Conservation (phyloP, 805 yeast species). For the Blastobotrys parvus region DNA sequence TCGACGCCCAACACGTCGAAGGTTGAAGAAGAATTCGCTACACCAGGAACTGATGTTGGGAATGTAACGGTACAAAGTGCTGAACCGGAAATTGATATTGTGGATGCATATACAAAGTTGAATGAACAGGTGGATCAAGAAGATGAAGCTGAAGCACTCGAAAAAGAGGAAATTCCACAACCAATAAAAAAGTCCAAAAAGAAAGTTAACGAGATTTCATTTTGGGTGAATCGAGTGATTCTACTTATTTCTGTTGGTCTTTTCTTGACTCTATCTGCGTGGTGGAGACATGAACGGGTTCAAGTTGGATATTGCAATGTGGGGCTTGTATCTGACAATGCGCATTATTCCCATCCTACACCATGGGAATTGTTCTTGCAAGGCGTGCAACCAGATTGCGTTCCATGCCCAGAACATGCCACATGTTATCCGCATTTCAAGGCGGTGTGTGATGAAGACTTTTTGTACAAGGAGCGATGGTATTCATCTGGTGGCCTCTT, state of each 20-base stretch:
- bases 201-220: not conserved
- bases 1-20: not conserved
- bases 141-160: not conserved
- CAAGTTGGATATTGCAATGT: constrained; percentile 69
- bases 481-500: constrained; percentile 46
- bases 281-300: constrained; percentile 59
- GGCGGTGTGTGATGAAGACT: constrained; percentile 66
- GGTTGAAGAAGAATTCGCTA: not conserved
- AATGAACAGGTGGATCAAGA: constrained; percentile 9
- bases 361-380: constrained; percentile 31
- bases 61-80: not conserved
- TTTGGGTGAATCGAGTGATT: not conserved
- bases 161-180: not conserved
- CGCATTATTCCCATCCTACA: constrained; percentile 13
- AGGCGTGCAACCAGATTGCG: constrained; percentile 51
- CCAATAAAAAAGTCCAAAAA: not conserved
- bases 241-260: constrained; percentile 8
- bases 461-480: constrained; percentile 43
- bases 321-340: constrained; percentile 15
- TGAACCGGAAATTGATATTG: not conserved
- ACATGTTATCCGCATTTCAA: constrained; percentile 55
- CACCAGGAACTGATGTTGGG: not conserved
- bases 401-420: constrained; percentile 75
- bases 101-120: not conserved
- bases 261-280: constrained; percentile 35